phyloP scores from a whole-genome alignment of 805 yeast genomes.

The Myxozyma udenii region DNA sequence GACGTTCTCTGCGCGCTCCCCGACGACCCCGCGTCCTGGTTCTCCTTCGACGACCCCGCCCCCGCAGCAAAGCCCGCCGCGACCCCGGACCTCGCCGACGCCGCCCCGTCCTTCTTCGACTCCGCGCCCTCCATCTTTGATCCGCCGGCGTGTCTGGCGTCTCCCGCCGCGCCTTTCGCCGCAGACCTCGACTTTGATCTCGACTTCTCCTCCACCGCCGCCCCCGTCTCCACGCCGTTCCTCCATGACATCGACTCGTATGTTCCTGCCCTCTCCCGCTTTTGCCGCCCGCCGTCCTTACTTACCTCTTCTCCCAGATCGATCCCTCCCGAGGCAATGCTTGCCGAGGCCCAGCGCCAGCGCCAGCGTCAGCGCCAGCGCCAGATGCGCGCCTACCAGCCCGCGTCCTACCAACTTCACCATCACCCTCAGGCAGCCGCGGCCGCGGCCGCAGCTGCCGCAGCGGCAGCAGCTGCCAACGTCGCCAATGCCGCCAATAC shows the following conservation, averaged over 20 bases:
- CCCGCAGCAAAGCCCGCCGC: neutral
- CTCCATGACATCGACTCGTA: conserved; percentile 1
- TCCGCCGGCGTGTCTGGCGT: neutral
- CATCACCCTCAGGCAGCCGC: neutral
- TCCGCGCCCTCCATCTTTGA: conserved; percentile 9
- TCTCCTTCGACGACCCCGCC: conserved; percentile 20
- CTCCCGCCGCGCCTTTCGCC: conserved; percentile 3
- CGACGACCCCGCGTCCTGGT: conserved; percentile 24
- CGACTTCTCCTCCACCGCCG: neutral
- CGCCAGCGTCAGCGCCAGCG: conserved; percentile 12
- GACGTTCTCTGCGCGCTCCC: conserved; percentile 4
- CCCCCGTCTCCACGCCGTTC: conserved; percentile 1
- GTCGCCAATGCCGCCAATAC: neutral
- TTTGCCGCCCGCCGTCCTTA: conserved; percentile 4
- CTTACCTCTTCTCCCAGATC: neutral
- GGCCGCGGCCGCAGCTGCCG: conserved; percentile 10
- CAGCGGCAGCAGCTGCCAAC: conserved; percentile 4
- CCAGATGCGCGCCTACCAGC: neutral
- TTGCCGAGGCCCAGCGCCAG: conserved; percentile 9
- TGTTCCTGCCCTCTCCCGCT: neutral
- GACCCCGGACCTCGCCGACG: conserved; percentile 3
- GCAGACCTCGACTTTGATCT: conserved; percentile 11
- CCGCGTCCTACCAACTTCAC: neutral
- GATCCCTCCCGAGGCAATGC: neutral
- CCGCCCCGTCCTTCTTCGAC: conserved; percentile 20